phyloP scores from a whole-genome alignment of 768 basidiomycete genomes.

The Cantharellus anzutake region DNA sequence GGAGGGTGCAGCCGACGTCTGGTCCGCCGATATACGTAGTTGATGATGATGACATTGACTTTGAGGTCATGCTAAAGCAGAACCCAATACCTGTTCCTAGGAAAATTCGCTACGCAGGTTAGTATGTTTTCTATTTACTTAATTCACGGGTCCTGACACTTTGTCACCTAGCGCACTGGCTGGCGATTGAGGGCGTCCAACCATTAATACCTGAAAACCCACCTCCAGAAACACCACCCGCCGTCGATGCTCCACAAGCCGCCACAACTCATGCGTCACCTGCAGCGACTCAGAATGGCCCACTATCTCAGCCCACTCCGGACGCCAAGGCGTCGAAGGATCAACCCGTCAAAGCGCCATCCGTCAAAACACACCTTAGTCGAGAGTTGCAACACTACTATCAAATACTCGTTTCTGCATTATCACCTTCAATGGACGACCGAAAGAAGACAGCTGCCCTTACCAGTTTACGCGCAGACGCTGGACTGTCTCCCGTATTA shows the following conservation, averaged over 20 bases:
- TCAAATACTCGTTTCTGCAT: conserved; percentile 66
- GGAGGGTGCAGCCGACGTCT: conserved; percentile 19
- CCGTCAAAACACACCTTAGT: conserved; percentile 30
- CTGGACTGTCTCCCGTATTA: conserved; percentile 76
- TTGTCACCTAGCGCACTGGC: conserved; percentile 59
- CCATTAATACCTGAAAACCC: conserved; percentile 94
- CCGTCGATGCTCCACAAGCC: neutral
- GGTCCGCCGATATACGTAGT: conserved; percentile 71
- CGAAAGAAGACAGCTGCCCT: conserved; percentile 76
- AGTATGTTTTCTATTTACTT: neutral
- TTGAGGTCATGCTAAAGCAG: conserved; percentile 74
- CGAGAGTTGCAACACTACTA: conserved; percentile 92
- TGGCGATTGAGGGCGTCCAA: conserved; percentile 95
- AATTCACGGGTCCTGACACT: neutral
- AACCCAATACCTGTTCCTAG: conserved; percentile 69
- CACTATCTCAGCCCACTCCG: neutral
- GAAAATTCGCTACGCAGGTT: conserved; percentile 54
- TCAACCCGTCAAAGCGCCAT: conserved; percentile 2
- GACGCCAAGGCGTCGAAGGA: conserved; percentile 5
- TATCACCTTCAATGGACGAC: conserved; percentile 43
- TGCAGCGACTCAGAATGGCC: conserved; percentile 3
- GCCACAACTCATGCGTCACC: conserved; percentile 6
- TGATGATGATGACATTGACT: conserved; percentile 95
- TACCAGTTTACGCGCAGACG: conserved; percentile 73
- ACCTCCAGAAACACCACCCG: conserved; percentile 19